These are phyloP conservation scores for Chlorophyllum brunneum DNA, from an alignment of 768 basidiomycete species.

Conservation along the genomic window DNA sequence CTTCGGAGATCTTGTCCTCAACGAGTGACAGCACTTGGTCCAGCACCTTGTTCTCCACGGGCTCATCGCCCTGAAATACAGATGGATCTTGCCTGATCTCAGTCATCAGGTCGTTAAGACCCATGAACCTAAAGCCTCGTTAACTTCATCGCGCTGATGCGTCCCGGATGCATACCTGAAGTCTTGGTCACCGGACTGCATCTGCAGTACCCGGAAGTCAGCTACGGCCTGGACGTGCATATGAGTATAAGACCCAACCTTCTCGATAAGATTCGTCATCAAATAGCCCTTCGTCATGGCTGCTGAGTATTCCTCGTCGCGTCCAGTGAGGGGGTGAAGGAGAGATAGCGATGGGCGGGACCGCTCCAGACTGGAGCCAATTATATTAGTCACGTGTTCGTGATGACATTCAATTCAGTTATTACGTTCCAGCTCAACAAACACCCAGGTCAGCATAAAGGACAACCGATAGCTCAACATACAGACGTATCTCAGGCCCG, in stretches of 20 bases:
- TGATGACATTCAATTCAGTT: neutral
- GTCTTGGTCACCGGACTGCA: constrained; percentile 90
- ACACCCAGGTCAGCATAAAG: no score
- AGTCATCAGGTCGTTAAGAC: constrained; percentile 87
- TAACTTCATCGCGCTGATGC: constrained; percentile 14
- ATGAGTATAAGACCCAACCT: constrained; percentile 37
- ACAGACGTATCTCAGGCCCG: no score
- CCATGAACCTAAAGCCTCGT: constrained; percentile 77
- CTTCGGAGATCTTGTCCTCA: constrained; percentile 95
- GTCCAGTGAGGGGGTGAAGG: constrained; percentile 1
- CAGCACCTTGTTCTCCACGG: constrained; percentile 79
- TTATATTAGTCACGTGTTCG: constrained; percentile 8
- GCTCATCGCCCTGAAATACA: constrained; percentile 81
- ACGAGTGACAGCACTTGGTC: constrained; percentile 82
- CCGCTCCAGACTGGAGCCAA: neutral
- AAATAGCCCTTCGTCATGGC: constrained; percentile 80
- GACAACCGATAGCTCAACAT: no score
- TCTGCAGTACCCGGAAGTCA: constrained; percentile 39
- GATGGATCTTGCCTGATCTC: constrained; percentile 79
- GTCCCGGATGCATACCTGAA: constrained; percentile 56
- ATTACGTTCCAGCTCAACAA: no score
- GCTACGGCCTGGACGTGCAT: neutral
- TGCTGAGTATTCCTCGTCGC: constrained; percentile 2
- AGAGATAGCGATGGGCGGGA: constrained; percentile 1
- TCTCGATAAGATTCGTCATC: constrained; percentile 83